A percentile compares a stretch with the other conserved stretches of the same genome.
These are phyloP conservation scores for Penicillium capsulatum DNA, from an alignment of 2,329 filamentous ascomycete species.

Conservation along the genomic window DNA sequence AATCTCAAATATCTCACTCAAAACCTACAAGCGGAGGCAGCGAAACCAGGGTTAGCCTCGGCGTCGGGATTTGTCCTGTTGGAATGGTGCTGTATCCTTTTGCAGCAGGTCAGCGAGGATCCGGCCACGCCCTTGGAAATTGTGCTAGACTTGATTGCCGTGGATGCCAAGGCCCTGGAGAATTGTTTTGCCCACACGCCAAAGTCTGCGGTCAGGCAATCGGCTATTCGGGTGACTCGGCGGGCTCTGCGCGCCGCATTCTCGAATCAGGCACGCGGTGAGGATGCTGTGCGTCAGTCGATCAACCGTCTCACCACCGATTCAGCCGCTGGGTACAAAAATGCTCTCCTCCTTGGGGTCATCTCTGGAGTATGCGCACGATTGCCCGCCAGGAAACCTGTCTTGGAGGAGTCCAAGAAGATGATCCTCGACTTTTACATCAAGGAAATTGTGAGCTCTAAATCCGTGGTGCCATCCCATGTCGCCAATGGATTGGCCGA, in stretches of 20 bases:
- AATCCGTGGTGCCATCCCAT: conserved; percentile 65
- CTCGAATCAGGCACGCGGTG: conserved; percentile 53
- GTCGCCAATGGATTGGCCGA: conserved; percentile 69
- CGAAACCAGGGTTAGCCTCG: conserved; percentile 71
- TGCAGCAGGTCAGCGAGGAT: conserved; percentile 65
- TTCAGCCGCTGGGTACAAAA: conserved; percentile 58
- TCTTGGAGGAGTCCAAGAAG: conserved; percentile 63
- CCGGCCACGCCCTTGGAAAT: conserved; percentile 61
- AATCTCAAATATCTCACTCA: conserved; percentile 57
- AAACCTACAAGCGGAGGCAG: conserved; percentile 65
- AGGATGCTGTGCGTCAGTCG: conserved; percentile 59
- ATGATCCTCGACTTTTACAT: conserved; percentile 78
- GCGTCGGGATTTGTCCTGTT: conserved; percentile 81
- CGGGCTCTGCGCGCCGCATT: conserved; percentile 75
- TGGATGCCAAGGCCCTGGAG: conserved; percentile 70
- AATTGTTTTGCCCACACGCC: conserved; percentile 65
- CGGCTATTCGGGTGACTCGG: conserved; percentile 72
- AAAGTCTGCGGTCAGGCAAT: conserved; percentile 63
- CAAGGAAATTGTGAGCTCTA: conserved; percentile 79
- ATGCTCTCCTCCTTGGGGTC: conserved; percentile 75
- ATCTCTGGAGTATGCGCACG: conserved; percentile 82
- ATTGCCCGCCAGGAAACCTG: conserved; percentile 57
- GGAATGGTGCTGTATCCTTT: conserved; percentile 80
- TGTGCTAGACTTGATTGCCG: conserved; percentile 59
- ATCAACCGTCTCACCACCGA: conserved; percentile 68